These are phyloP conservation scores for Hawksworthiomyces lignivorus DNA, from an alignment of 2,329 filamentous ascomycete genomes.

Conservation along the genomic window DNA sequence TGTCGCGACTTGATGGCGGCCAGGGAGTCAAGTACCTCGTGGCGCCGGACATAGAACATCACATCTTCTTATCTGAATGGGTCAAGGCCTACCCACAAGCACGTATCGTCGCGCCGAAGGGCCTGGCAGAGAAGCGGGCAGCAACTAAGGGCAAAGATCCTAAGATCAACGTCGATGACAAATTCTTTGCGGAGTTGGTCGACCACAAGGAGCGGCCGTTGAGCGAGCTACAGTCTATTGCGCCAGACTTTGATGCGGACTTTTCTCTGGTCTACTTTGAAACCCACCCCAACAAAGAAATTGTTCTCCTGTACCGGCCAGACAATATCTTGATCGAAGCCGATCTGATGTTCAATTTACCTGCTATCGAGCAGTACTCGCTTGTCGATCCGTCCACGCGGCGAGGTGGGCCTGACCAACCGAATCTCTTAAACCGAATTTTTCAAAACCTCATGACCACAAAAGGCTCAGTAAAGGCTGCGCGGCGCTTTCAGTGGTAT, in stretches of 20 bases:
- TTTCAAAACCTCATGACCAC: constrained; percentile 52
- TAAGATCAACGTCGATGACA: constrained; percentile 40
- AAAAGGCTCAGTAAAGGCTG: constrained; percentile 59
- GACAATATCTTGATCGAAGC: constrained; percentile 76
- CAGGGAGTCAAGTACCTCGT: constrained; percentile 70
- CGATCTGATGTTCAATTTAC: constrained; percentile 87
- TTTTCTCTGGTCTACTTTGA: constrained; percentile 82
- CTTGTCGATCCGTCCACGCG: constrained; percentile 27
- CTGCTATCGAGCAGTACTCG: constrained; percentile 77
- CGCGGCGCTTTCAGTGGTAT: constrained; percentile 82
- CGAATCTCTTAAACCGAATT: constrained; percentile 33
- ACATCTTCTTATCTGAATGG: constrained; percentile 89
- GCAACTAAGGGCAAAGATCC: constrained; percentile 42
- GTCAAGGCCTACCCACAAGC: constrained; percentile 69
- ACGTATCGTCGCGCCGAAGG: constrained; percentile 73
- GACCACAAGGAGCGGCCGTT: constrained; percentile 40
- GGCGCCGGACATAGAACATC: constrained; percentile 85
- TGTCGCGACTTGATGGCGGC: constrained; percentile 53
- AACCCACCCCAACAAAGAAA: constrained; percentile 73
- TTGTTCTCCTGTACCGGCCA: constrained; percentile 79
- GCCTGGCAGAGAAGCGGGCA: constrained; percentile 73
- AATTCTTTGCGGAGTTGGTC: constrained; percentile 62
- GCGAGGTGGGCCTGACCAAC: constrained; percentile 33
- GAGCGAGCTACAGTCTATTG: constrained; percentile 42
- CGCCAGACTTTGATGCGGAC: constrained; percentile 74